A percentile compares a stretch with the other conserved stretches of the same genome.
phyloP scores from a whole-genome alignment of 768 basidiomycete genomes.

The Termitomyces sp. region DNA sequence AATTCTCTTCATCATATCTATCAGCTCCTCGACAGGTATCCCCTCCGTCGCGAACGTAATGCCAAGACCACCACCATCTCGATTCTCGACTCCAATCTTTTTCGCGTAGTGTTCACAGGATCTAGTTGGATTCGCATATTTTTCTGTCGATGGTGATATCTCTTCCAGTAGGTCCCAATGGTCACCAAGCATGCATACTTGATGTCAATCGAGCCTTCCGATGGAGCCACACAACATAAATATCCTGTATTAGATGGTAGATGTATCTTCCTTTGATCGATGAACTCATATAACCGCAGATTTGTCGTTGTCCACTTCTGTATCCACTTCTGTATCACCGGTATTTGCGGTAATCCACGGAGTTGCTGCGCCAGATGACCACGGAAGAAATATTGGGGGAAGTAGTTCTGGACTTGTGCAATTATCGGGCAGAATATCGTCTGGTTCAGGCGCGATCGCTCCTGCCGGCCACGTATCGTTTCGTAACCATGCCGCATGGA shows the following conservation, averaged over 20 bases:
- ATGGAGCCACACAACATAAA: neutral
- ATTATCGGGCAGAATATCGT: conserved; percentile 36
- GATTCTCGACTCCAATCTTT: conserved; percentile 2
- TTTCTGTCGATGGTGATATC: conserved; percentile 1
- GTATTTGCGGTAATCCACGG: conserved; percentile 20
- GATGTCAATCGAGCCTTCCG: neutral
- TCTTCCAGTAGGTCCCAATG: conserved; percentile 1
- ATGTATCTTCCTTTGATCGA: neutral
- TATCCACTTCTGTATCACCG: conserved; percentile 2
- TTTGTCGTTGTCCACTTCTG: neutral
- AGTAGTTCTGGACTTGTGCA: conserved; percentile 7
- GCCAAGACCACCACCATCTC: neutral
- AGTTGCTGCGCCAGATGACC: conserved; percentile 20
- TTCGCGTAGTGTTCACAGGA: conserved; percentile 16
- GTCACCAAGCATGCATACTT: neutral
- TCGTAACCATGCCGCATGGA: conserved; percentile 70
- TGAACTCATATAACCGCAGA: neutral
- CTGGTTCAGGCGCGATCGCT: conserved; percentile 54
- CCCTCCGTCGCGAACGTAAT: conserved; percentile 68
- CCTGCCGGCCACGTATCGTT: conserved; percentile 75
- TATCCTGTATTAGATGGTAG: conserved; percentile 4
- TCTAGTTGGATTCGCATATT: conserved; percentile 1
- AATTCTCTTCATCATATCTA: conserved; percentile 3
- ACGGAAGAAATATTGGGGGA: conserved; percentile 11
- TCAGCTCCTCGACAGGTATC: conserved; percentile 50